phyloP scores from a whole-genome alignment of 2,329 filamentous ascomycete genomes.

The Hypoxylon sp. region DNA sequence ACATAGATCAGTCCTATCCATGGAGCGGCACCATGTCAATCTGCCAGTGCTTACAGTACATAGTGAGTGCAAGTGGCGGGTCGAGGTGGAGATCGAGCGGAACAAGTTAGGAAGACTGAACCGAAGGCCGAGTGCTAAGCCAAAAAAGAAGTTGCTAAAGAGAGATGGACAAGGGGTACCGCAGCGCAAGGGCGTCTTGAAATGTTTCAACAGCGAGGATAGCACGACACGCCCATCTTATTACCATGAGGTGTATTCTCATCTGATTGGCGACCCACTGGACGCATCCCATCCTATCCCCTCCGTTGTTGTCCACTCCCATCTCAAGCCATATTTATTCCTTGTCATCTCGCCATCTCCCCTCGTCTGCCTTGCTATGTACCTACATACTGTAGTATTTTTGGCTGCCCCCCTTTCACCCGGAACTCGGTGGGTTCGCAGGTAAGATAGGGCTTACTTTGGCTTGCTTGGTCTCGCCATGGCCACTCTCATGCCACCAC shows the following conservation, averaged over 20 bases:
- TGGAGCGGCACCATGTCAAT: not conserved
- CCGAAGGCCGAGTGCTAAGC: slow-evolving; percentile 14
- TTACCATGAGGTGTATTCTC: not conserved
- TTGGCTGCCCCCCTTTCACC: not conserved
- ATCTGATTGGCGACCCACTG: not conserved
- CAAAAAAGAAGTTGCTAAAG: slow-evolving; percentile 13
- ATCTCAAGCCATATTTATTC: not conserved
- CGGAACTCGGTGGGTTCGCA: not conserved
- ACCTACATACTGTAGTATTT: not conserved
- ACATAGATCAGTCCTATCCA: not conserved
- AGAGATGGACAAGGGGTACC: slow-evolving; percentile 17
- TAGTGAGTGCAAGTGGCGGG: slow-evolving; percentile 3
- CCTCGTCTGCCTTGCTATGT: not conserved
- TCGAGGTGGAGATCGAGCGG: not conserved
- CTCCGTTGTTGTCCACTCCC: not conserved
- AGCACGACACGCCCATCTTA: slow-evolving; percentile 4
- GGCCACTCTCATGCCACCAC: not conserved
- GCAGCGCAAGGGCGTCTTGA: slow-evolving; percentile 6
- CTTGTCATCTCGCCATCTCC: slow-evolving; percentile 15
- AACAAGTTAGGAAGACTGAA: slow-evolving; percentile 7
- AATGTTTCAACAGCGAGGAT: slow-evolving; percentile 12
- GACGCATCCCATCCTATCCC: not conserved
- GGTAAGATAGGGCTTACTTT: not conserved
- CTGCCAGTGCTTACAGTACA: not conserved
- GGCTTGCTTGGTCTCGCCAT: not conserved